A percentile compares a stretch with the other conserved stretches of the same genome.
Conservation (phyloP, 2,329 filamentous ascomycete species). For the Mariannaea sp. region DNA sequence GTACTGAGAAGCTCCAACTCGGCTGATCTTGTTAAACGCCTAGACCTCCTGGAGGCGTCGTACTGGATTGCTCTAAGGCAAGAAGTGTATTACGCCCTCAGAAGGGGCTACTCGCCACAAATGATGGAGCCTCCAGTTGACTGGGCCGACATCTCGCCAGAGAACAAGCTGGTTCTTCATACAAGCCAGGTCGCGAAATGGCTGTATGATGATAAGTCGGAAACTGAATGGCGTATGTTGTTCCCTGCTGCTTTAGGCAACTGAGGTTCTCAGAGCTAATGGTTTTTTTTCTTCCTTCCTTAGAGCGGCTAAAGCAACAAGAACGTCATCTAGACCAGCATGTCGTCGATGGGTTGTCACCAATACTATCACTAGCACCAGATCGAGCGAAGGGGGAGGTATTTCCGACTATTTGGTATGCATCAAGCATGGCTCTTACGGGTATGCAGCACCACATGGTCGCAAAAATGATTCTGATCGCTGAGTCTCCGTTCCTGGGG, state of each 20-base stretch:
- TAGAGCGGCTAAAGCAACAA: constrained; percentile 26
- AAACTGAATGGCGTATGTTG: constrained; percentile 27
- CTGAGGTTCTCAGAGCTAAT: accelerated
- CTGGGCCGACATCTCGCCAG: constrained; percentile 30
- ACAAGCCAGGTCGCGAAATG: constrained; percentile 29
- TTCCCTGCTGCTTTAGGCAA: accelerated
- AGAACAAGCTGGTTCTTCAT: constrained; percentile 27
- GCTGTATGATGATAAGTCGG: constrained; percentile 22
- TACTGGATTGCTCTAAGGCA: constrained; percentile 32
- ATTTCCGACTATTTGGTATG: constrained; percentile 29
- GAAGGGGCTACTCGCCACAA: constrained; percentile 24
- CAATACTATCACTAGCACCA: constrained; percentile 21
- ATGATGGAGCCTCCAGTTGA: constrained; percentile 28
- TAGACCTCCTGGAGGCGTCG: constrained; percentile 21
- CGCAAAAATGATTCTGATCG: constrained; percentile 30
- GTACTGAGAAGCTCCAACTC: constrained; percentile 26
- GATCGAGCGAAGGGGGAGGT: constrained; percentile 21
- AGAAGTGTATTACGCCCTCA: constrained; percentile 26
- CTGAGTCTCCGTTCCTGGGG: constrained; percentile 29
- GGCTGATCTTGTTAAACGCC: constrained; percentile 16
- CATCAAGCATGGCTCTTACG: constrained; percentile 22
- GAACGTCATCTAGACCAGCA: constrained; percentile 23
- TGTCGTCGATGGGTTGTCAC: background rate
- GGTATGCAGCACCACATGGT: constrained; percentile 35
- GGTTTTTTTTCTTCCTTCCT: accelerated